Evolutionary conservation across 371 early-diverging fungal species (phyloP), one percentile per base, ranked within the genome.

Genomic region (Apophysomyces variabilis): DNA sequence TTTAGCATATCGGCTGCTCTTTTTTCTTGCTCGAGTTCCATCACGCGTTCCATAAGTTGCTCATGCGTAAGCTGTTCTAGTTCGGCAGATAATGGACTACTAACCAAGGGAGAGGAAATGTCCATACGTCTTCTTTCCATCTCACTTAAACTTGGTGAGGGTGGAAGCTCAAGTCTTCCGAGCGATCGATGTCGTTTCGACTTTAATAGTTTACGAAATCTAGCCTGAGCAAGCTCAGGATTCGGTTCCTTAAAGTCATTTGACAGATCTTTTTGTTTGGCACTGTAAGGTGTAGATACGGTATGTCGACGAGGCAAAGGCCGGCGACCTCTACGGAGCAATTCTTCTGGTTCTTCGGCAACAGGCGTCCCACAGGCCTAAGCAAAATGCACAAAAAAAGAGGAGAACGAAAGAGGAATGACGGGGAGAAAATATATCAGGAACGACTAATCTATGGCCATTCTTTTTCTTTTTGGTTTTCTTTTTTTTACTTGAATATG

Each of bases 251-350:
- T 59, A 7, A 11, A 57, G 57, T 32, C 47, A 60, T 38, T 16
- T 37, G 38, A 4, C 14, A 4, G 21, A 18, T 57, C 35, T 50
- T 38, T 38, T 38, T 14, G 8, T 18, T 63, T 41, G 41, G 66
- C 61, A 58, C 60, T 50, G 61, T 79, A 77, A 38, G 77, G 77
- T 8, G 78, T 75, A 41, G 82, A 78, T 3, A 81, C 82, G 1
- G 82, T 81, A 61, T 81, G 82, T 61, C 82, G 74, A 61, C 82
- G 72, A 26, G 82, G 82, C 57, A 81, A 47, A 38, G 71, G 60
- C 4, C 71, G 70, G 37, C 67, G 66, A 26, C 21, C 21, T 26
- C 54, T 50, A 21, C 54, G 54, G 11, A 18, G 21, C 4, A 50
- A 50, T 7, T 50, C 54, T 21, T 50, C 54, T 21, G 54, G 21